Conservation (phyloP, 225 moss, liverwort and hornwort species). For the Straminergon stramineum region DNA sequence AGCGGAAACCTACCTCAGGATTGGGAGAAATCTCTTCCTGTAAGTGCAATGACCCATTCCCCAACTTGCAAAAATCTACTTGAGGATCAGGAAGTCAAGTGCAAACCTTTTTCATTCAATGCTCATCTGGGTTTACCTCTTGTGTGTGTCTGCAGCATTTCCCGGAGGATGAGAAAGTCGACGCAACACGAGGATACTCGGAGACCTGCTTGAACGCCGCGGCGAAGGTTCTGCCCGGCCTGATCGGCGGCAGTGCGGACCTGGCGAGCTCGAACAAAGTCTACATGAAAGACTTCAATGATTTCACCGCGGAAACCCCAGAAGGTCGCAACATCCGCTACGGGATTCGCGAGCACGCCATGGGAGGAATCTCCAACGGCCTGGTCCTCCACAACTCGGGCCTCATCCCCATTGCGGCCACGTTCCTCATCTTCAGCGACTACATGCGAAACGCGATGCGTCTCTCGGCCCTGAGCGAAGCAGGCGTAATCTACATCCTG, state of each 20-base stretch:
- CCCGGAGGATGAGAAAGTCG: constrained; percentile 40
- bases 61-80: not conserved
- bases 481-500: constrained; percentile 57
- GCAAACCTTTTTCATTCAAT: not conserved
- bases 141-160: constrained; percentile 26
- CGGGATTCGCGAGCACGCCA: constrained; percentile 68
- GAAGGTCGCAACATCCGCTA: constrained; percentile 56
- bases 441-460: constrained; percentile 78
- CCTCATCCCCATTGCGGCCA: constrained; percentile 60
- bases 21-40: constrained; percentile 56
- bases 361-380: constrained; percentile 65
- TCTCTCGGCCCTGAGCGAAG: constrained; percentile 47
- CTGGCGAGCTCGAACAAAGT: constrained; percentile 67
- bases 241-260: constrained; percentile 68
- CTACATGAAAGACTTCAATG: constrained; percentile 14
- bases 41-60: not conserved
- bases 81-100: not conserved
- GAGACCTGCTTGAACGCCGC: constrained; percentile 50
- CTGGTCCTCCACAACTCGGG: constrained; percentile 51
- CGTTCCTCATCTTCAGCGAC: constrained; percentile 64
- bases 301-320: constrained; percentile 21
- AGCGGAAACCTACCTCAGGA: constrained; percentile 27
- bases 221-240: constrained; percentile 19
- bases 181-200: constrained; percentile 71
- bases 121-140: not conserved